Evolutionary conservation across 495 filamentous ascomycete genomes (phyloP).

Genomic region (Podospora australis): DNA sequence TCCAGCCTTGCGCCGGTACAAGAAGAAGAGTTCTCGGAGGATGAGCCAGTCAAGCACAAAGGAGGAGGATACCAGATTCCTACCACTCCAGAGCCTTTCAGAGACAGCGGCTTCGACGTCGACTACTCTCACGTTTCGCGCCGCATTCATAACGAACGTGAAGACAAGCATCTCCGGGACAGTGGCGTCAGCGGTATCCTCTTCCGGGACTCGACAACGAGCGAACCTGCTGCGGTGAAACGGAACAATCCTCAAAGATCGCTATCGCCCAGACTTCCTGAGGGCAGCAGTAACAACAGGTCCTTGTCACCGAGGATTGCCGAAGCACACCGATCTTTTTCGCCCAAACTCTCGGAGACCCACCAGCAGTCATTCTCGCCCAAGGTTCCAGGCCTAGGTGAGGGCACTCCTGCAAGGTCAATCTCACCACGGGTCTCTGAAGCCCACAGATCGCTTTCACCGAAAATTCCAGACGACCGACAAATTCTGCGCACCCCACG

Average conservation of each 20-base stretch:
- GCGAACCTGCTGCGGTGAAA: conserved; percentile 13
- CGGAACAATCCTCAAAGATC: too few species aligned
- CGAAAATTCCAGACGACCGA: too few species aligned
- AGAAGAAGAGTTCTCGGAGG: conserved; percentile 34
- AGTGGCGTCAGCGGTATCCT: conserved; percentile 52
- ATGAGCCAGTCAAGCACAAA: conserved; percentile 20
- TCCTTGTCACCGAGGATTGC: conserved; percentile 11
- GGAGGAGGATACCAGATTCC: too few species aligned
- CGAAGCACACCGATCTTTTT: too few species aligned
- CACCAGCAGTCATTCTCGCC: too few species aligned
- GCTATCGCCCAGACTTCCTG: too few species aligned
- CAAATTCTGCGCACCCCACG: conserved; percentile 3
- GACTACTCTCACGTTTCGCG: conserved; percentile 37
- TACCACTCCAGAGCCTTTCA: too few species aligned
- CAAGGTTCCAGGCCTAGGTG: too few species aligned
- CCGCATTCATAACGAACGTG: conserved; percentile 17
- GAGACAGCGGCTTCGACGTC: conserved; percentile 43
- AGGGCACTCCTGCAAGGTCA: too few species aligned
- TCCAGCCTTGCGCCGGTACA: conserved; percentile 36
- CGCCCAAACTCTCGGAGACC: too few species aligned
- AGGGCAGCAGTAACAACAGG: too few species aligned
- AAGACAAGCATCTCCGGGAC: conserved; percentile 37
- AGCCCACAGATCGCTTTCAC: not conserved
- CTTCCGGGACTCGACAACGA: conserved; percentile 31
- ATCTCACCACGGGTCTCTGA: too few species aligned